Conservation (phyloP, 306 rosid species). For the Vigna hirtella region DNA sequence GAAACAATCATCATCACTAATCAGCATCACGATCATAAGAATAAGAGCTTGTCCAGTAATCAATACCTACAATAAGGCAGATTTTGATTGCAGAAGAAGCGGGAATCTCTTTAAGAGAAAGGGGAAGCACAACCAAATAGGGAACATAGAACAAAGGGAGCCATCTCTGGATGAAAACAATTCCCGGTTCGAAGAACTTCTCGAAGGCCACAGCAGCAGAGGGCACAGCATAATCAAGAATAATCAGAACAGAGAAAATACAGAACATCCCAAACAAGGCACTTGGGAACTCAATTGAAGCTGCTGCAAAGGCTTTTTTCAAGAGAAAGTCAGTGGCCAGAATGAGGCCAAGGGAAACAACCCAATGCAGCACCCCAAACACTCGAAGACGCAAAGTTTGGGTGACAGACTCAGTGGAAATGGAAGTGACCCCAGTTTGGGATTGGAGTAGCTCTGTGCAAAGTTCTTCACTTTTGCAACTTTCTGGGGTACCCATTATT, state of each 20-base stretch:
- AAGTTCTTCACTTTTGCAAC: slow-evolving; percentile 38
- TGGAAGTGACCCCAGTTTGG: slow-evolving; percentile 52
- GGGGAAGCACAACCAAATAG: slow-evolving; percentile 76
- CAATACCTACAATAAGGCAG: slow-evolving; percentile 64
- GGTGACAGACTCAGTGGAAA: slow-evolving; percentile 48
- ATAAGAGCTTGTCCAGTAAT: background rate
- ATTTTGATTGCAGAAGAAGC: slow-evolving; percentile 77
- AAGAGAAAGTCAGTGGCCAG: slow-evolving; percentile 57
- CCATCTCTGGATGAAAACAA: slow-evolving; percentile 86
- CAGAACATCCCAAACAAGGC: slow-evolving; percentile 90
- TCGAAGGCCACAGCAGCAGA: slow-evolving; percentile 58
- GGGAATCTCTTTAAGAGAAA: slow-evolving; percentile 74
- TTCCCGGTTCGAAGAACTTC: slow-evolving; percentile 79
- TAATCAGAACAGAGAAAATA: slow-evolving; percentile 63
- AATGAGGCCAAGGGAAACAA: slow-evolving; percentile 66
- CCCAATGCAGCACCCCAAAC: slow-evolving; percentile 56
- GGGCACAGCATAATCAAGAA: slow-evolving; percentile 67
- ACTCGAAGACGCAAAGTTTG: slow-evolving; percentile 58
- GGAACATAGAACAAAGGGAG: slow-evolving; percentile 89
- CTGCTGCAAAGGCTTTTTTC: slow-evolving; percentile 63
- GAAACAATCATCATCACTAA: background rate
- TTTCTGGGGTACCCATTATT: slow-evolving; percentile 55
- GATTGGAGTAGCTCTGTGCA: slow-evolving; percentile 51
- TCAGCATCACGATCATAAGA: background rate
- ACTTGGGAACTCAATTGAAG: slow-evolving; percentile 81